A percentile compares a stretch with the other conserved stretches of the same genome.
Conservation (phyloP, 129 eudicot species). For the Lactuca saligna region DNA sequence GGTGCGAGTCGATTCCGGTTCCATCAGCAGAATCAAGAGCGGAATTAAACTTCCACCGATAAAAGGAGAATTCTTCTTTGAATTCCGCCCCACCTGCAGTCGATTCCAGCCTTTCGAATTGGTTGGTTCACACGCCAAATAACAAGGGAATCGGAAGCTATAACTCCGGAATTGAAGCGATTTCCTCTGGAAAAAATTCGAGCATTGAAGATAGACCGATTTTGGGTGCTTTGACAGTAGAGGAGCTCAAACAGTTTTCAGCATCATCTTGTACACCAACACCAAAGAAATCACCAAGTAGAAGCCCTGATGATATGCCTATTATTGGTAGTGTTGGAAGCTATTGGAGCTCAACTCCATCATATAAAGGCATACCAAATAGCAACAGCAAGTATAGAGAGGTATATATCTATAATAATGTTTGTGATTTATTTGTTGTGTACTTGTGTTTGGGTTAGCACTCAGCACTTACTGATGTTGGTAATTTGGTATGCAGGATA, state of each 20-base stretch:
- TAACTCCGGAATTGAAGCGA: slow-evolving; percentile 33
- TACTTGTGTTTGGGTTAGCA: slow-evolving; percentile 4
- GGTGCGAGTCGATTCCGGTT: slow-evolving; percentile 53
- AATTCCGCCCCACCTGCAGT: slow-evolving; percentile 42
- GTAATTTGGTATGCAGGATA: slow-evolving; percentile 62
- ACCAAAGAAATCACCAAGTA: slow-evolving; percentile 78
- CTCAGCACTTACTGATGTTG: not conserved
- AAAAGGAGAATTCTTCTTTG: slow-evolving; percentile 66
- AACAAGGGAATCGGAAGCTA: slow-evolving; percentile 26
- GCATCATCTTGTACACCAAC: slow-evolving; percentile 60
- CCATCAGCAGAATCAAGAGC: slow-evolving; percentile 30
- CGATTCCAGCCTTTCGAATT: slow-evolving; percentile 89
- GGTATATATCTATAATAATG: slow-evolving; percentile 42
- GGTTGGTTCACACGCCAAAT: slow-evolving; percentile 57
- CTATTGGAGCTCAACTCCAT: slow-evolving; percentile 69
- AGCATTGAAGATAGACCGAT: slow-evolving; percentile 81
- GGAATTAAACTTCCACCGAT: slow-evolving; percentile 21
- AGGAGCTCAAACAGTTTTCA: slow-evolving; percentile 68
- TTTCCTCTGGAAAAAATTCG: slow-evolving; percentile 40
- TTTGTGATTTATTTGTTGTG: not conserved
- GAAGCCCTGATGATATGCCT: slow-evolving; percentile 91
- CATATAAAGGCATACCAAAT: slow-evolving; percentile 95
- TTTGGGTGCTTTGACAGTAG: slow-evolving; percentile 82
- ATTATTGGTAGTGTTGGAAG: slow-evolving; percentile 86
- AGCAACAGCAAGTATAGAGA: slow-evolving; percentile 95